Percentiles rank a stretch among this genome's conserved stretches.
These are phyloP conservation scores for Beta macrorhiza DNA, from an alignment of 179 eudicot genomes.

Conservation along the genomic window DNA sequence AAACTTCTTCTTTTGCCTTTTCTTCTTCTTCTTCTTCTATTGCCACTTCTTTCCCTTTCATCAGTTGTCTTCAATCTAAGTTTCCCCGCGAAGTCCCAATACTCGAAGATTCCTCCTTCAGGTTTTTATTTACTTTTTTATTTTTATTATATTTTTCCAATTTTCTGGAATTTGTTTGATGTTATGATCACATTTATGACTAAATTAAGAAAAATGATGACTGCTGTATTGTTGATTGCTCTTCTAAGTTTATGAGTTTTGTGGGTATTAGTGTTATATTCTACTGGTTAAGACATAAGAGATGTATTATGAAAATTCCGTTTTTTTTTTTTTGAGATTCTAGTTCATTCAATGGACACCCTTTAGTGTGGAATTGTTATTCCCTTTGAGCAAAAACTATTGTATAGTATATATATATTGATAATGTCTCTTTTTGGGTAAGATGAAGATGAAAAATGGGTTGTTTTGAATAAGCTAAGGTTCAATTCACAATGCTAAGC, in stretches of 20 bases:
- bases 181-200: not conserved
- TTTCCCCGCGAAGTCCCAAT: constrained; percentile 1
- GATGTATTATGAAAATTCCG: no score
- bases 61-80: constrained; percentile 19
- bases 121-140: constrained; percentile 5
- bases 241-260: not conserved
- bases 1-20: not conserved
- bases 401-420: not conserved
- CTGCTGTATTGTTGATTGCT: not conserved
- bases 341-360: no score
- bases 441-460: not conserved
- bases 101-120: constrained; percentile 16
- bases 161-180: not conserved
- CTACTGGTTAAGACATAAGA: no score
- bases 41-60: not conserved
- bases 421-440: not conserved
- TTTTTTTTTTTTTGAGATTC: no score
- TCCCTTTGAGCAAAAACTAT: not conserved
- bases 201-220: not conserved
- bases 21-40: not conserved
- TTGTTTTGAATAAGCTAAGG: not conserved
- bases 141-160: not conserved
- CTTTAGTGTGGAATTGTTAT: no score
- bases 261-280: not conserved
- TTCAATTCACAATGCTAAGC: not conserved